Base-by-base conservation (phyloP, 1,284 basidiomycete species). In the Pisolithus thermaeus region DNA sequence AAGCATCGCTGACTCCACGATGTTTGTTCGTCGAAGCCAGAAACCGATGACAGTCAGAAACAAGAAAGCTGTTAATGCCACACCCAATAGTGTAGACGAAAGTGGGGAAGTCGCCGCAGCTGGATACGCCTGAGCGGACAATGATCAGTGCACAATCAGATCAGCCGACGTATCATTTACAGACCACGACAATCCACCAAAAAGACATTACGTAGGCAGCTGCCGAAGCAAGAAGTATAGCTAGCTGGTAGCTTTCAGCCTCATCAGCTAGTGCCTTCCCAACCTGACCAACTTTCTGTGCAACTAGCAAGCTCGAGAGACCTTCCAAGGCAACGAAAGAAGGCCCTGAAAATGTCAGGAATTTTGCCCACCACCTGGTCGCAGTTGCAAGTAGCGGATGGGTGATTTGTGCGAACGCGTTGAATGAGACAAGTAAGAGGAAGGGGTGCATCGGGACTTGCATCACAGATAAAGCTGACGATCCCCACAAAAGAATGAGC, bases 11-110 rank as follows among this genome's bases (percentile, higher is more conserved):
- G 93, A 93, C 68, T 98, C 94, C 53, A 97, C 87, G 40, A 96
- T 89, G 61, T 95, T 97, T 44, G 94, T 97, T 47, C 92, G 79
- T 51, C 92, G 81, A 54, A 94, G 69, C 11, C 81, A 83, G 68
- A 97, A 96, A 5, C 92, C 92, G 57, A 97, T 96, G 57, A 91
- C 78, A 2, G 90, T 92, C 37, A 97, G 77, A 71, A 97, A 97
- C 43, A 95, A 65, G 58, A 86, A 74, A 7, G 77, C 76, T 1
- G 85, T 86, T 53, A 84, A 61, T 11, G 87, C 86, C 12, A 85
- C 88, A 4, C 91, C 91, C 16, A 93, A 73, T 16, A 94, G 72
- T 0, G 90, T 92, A 2, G 92, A 89, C n/a, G 88, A 87, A 36
- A 92, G 70, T 6, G 89, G 88, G 1, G 89, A 88, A 2, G 83